Base-by-base conservation (phyloP, 1,139 yeast species). In the Geotrichum candidum region DNA sequence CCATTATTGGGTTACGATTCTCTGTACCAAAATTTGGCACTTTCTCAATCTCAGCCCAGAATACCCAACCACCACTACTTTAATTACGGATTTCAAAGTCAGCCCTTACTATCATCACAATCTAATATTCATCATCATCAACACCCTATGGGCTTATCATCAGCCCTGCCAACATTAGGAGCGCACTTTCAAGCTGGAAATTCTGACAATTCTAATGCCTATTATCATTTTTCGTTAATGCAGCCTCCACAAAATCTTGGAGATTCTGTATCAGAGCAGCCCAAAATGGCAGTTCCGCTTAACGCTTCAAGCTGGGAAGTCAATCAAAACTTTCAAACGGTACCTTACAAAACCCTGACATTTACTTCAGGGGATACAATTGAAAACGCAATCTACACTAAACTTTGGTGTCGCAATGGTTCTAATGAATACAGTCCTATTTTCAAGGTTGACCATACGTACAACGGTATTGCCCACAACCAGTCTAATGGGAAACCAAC, bases 361-460 rank as follows among this genome's bases (percentile, higher is more conserved):
- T 35, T 35, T 9, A 35, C 41, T 35, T 35, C 41, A 9, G 41
- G 41, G 10, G 41, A 35, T 35, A 54, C n/a, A n/a, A 31, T 59
- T 3, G 62, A 59, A 27, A 35, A 46, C 7, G 18, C 54, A 7
- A 46, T 59, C 22, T 29, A 55, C 50, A 23, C 59, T 25, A 29
- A 41, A 15, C 52, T 59, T 15, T 15, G 46, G 11, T 59, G 62
- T 50, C 56, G 35, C 33, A 35, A 53, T 46, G 45, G 38, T 38
- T 60, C 60, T n/a, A 60, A 60, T 25, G 62, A 60, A 22, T 56
- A 50, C 35, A 53, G 57, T 10, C 62, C 62, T 13, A 56, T 60
- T 53, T 46, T 50, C 15, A 56, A 56, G 41, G 50, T 58, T 6
- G 62, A 60, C 46, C 27, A 53, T 6, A 27, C 54, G 13, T 56